Conservation (phyloP, 257 asterid species). For the Euphrasia confusa region DNA sequence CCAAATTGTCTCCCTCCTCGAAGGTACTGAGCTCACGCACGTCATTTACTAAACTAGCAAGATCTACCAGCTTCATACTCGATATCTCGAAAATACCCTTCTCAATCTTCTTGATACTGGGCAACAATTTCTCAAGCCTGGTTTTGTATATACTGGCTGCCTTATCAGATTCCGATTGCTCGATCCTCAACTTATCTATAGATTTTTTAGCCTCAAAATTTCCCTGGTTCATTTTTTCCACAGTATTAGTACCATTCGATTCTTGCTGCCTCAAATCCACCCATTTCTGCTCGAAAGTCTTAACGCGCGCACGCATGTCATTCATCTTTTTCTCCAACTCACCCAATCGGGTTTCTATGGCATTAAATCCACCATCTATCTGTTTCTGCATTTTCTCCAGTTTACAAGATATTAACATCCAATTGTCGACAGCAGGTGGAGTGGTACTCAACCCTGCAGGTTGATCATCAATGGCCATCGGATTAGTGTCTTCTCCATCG, state of each 20-base stretch:
- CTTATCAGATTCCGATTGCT: background rate
- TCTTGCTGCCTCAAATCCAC: background rate
- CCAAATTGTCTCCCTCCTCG: too few relatives aligned
- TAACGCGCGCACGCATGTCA: background rate
- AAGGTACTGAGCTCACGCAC: too few relatives aligned
- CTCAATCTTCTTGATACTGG: background rate
- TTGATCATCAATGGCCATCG: background rate
- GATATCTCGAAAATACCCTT: background rate
- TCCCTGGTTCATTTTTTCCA: background rate
- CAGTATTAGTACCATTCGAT: background rate
- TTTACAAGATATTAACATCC: background rate
- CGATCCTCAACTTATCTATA: background rate
- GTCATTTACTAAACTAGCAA: too few relatives aligned
- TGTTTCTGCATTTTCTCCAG: background rate
- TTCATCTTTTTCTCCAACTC: background rate
- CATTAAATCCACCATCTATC: background rate
- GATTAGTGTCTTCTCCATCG: too few relatives aligned
- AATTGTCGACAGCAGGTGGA: background rate
- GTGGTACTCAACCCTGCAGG: background rate
- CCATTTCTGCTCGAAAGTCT: background rate
- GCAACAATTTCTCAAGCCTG: background rate
- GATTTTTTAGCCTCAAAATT: background rate
- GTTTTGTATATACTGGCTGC: background rate
- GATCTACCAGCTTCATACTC: background rate
- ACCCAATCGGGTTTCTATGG: background rate